Base-by-base conservation (phyloP, 192 early-diverging fungal genomes). In the Coemansia asiatica region DNA sequence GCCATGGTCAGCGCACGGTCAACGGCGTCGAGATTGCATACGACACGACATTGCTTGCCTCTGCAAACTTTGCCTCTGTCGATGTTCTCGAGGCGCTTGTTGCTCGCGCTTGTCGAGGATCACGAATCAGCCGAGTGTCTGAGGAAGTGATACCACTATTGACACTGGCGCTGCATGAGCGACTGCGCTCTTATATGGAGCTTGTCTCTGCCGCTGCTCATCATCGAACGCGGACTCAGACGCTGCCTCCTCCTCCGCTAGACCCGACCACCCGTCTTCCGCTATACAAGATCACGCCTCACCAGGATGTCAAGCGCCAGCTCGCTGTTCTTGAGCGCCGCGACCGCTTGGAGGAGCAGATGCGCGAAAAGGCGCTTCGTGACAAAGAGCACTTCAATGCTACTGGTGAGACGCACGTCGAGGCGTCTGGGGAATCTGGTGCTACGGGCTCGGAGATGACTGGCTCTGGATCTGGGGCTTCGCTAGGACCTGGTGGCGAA, bases 121-220 rank as follows among this genome's bases (percentile, higher is more conserved):
- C 44, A 27, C 60, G 67, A 15, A 68, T 84, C 3, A 33, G 60
- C 1, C 67, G 74, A 1, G 85, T 92, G 12, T 81, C 89, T 0
- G 75, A 83, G 1, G 90, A 92, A 47, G 85, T 85, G 0, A 60
- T 86, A 6, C 70, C 84, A 0, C 90, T 89, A 50, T 40, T 93
- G 40, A 84, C 90, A 6, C 79, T 90, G 33, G 90, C 91, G 2
- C 63, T 87, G 40, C 89, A 91, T 65, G 86, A 90, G 21, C 76
- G 90, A 36, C 68, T 91, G 16, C 83, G 87, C 19, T 58, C 69
- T 5, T 74, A 91, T 60, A 69, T 88, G 19, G 88, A 90, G 73
- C 72, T 86, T 62, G 91, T 91, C 82, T 80, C 88, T 3, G 81
- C 79, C 7, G 90, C 90, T 1, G 87, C 86, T 8, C 85, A 91